Base-by-base conservation (phyloP, 2,329 filamentous ascomycete species). In the Penicillium sp. region DNA sequence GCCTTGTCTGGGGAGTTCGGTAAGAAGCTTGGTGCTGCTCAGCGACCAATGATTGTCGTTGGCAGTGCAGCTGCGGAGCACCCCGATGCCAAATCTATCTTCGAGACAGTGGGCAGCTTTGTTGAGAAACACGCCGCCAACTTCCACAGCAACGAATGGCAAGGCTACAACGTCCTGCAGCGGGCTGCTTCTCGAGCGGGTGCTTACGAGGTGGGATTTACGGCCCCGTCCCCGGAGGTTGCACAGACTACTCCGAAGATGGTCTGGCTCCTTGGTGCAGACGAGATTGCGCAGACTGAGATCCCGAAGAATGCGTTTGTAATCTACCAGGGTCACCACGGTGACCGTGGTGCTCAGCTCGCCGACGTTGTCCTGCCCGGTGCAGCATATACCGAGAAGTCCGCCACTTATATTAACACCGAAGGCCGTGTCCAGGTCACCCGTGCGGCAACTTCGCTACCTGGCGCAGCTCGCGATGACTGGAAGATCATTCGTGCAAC, bases 401-500 rank as follows among this genome's bases (percentile, higher is more conserved):
- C 85, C 16, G 90, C 83, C 45, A 98, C 93, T 30, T 98, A 94
- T 62, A 81, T 98, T 71, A 98, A 97, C 80, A 97, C 93, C 0
- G 93, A 98, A 70, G 93, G 93, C 41, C 87, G 93, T 57, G 88
- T 93, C 15, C 93, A 98, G 73, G 85, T 95, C 75, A 93, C 87
- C 38, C 86, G 93, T 52, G 84, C 87, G 33, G 93, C 93, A 19
- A 94, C 89, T 25, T 86, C 86, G 31, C 77, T 95, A 51, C 87
- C 89, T 16, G 93, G 93, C 45, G 93, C 89, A 37, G 82, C 91
- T 41, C 82, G 93, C 62, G 91, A 93, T 50, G 93, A 98, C 73
- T 98, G 93, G 93, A 98, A 97, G 81, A 97, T 98, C 60, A 83
- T 98, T 56, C 87, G 93, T 51, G 93, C 93, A 13, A 82, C 79